Evolutionary conservation across 2,329 filamentous ascomycete genomes (phyloP).

Genomic region (Penicillium janthinellum): DNA sequence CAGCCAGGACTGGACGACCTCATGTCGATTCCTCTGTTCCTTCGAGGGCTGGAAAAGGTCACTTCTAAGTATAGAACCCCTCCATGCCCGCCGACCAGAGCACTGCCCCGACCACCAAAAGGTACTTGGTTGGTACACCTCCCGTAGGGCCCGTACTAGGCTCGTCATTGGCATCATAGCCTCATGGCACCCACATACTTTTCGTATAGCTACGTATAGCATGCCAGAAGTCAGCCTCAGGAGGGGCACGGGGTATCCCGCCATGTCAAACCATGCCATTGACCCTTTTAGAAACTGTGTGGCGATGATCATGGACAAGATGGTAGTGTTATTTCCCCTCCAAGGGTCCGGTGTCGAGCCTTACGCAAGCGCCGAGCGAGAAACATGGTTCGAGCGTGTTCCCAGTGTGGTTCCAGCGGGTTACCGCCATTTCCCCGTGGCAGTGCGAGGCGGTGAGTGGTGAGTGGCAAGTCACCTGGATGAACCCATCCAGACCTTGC

Average conservation of each 20-base stretch:
- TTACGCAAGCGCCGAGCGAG: background rate
- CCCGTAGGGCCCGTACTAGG: background rate
- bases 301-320: background rate
- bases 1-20: background rate
- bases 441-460: constrained; percentile 10
- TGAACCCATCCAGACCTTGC: background rate
- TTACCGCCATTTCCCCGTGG: constrained; percentile 17
- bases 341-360: background rate
- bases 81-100: background rate
- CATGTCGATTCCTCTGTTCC: background rate
- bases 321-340: background rate
- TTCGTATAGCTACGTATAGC: background rate
- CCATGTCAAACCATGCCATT: background rate
- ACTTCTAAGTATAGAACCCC: constrained; percentile 25
- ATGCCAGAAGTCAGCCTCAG: background rate
- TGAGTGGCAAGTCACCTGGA: constrained; percentile 18
- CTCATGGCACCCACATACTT: background rate
- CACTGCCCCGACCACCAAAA: background rate
- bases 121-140: constrained; percentile 3
- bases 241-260: background rate
- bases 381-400: constrained; percentile 2
- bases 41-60: constrained; percentile 3
- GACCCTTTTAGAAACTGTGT: background rate
- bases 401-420: background rate
- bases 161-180: constrained; percentile 2